Evolutionary conservation across 2,329 filamentous ascomycete genomes (phyloP).

Genomic region (Ascochyta viciae-villosae): DNA sequence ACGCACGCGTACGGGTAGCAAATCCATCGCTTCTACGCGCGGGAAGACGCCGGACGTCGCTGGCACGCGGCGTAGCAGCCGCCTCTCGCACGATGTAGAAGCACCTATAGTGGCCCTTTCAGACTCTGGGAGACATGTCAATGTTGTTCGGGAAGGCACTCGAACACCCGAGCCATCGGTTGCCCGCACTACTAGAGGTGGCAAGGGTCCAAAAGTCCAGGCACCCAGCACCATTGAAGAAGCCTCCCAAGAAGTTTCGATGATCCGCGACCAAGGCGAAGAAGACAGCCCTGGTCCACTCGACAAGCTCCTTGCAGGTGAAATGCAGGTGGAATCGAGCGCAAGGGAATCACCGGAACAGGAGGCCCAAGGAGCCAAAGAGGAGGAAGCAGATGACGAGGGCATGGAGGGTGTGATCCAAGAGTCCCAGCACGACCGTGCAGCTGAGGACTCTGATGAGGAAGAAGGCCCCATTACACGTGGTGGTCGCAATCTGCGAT

Average conservation of each 20-base stretch:
- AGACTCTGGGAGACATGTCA: slow-evolving; percentile 64
- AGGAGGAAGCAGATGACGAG: slow-evolving; percentile 40
- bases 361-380: slow-evolving; percentile 41
- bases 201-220: slow-evolving; percentile 57
- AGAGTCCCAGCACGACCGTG: slow-evolving; percentile 51
- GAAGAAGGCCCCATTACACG: slow-evolving; percentile 63
- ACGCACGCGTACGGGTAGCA: slow-evolving; percentile 52
- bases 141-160: slow-evolving; percentile 62
- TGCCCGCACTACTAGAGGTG: slow-evolving; percentile 51
- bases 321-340: slow-evolving; percentile 48
- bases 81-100: slow-evolving; percentile 64
- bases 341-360: slow-evolving; percentile 40
- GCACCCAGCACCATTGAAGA: slow-evolving; percentile 60
- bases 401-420: slow-evolving; percentile 50
- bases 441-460: slow-evolving; percentile 57
- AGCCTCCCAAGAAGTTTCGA: slow-evolving; percentile 59
- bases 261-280: slow-evolving; percentile 39
- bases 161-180: slow-evolving; percentile 58
- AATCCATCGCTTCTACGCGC: slow-evolving; percentile 37
- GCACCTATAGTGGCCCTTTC: slow-evolving; percentile 65
- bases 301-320: slow-evolving; percentile 41
- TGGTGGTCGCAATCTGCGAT: slow-evolving; percentile 50
- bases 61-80: slow-evolving; percentile 62
- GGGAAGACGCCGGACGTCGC: slow-evolving; percentile 48
- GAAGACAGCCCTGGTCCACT: slow-evolving; percentile 41